Evolutionary conservation across 2,329 filamentous ascomycete genomes (phyloP).

Genomic region (Nannizzia gypsea): DNA sequence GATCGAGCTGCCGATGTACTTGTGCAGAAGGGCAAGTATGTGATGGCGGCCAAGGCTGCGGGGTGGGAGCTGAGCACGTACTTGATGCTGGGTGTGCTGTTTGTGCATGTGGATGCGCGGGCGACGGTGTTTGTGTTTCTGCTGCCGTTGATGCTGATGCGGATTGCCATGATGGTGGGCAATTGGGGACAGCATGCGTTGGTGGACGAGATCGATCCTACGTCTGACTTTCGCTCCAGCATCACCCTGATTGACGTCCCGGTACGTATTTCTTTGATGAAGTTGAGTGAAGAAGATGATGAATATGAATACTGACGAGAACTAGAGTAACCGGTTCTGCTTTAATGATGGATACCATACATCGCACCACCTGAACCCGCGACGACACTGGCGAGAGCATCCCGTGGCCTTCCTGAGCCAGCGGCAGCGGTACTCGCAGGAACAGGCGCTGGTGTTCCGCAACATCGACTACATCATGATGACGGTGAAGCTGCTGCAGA

Average conservation of each 20-base stretch:
- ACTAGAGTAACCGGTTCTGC: slow-evolving; percentile 65
- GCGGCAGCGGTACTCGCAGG: slow-evolving; percentile 53
- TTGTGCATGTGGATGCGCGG: slow-evolving; percentile 40
- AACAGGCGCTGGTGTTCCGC: slow-evolving; percentile 63
- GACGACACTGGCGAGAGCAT: slow-evolving; percentile 71
- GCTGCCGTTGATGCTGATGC: slow-evolving; percentile 53
- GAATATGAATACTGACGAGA: not conserved
- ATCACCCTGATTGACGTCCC: slow-evolving; percentile 69
- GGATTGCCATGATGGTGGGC: slow-evolving; percentile 64
- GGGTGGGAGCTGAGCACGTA: slow-evolving; percentile 53
- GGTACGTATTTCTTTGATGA: slow-evolving; percentile 38
- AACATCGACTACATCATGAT: slow-evolving; percentile 74
- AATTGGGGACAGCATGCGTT: slow-evolving; percentile 81
- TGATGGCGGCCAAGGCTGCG: slow-evolving; percentile 44
- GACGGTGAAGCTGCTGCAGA: slow-evolving; percentile 54
- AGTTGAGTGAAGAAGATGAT: not conserved
- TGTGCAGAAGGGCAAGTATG: slow-evolving; percentile 46
- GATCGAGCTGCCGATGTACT: slow-evolving; percentile 65
- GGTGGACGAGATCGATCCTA: slow-evolving; percentile 61
- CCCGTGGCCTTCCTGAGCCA: slow-evolving; percentile 59
- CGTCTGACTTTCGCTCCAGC: slow-evolving; percentile 67
- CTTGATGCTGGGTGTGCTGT: slow-evolving; percentile 35
- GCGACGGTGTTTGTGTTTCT: slow-evolving; percentile 55
- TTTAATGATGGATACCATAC: slow-evolving; percentile 78
- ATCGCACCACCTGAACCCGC: slow-evolving; percentile 66